Evolutionary conservation across 1,284 basidiomycete species (phyloP).

Genomic region (Boletellus deceptivus): DNA sequence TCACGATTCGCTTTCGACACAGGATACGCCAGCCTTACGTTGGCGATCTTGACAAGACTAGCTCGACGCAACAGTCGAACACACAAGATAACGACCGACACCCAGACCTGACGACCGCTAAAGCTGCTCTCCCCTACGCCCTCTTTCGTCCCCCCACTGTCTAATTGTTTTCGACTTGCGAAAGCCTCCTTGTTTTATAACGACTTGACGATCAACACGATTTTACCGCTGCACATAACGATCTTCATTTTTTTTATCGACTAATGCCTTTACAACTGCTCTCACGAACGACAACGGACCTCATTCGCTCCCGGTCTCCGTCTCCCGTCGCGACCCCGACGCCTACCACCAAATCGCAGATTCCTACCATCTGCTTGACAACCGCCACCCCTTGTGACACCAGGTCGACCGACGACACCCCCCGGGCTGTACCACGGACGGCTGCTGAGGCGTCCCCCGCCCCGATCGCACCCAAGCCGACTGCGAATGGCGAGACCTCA

Average conservation of each 20-base stretch:
- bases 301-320: conserved; percentile 26
- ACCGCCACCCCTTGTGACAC: conserved; percentile 61
- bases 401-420: conserved; percentile 40
- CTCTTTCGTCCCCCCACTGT: not conserved
- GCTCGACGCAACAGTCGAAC: conserved; percentile 13
- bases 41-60: conserved; percentile 15
- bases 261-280: conserved; percentile 32
- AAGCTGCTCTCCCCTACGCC: not conserved
- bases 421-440: conserved; percentile 36
- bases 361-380: conserved; percentile 66
- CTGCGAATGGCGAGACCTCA: conserved; percentile 26
- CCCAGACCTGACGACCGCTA: conserved; percentile 24
- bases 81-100: conserved; percentile 22
- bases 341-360: conserved; percentile 31
- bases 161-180: conserved; percentile 19
- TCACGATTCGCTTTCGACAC: conserved; percentile 22
- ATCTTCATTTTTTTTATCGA: conserved; percentile 17
- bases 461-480: conserved; percentile 33
- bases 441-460: conserved; percentile 28
- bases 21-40: conserved; percentile 10
- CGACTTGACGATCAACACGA: conserved; percentile 24
- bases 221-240: conserved; percentile 27
- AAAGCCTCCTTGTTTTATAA: conserved; percentile 20
- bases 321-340: conserved; percentile 33
- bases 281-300: conserved; percentile 31